Evolutionary conservation across 73 alveolate genomes (phyloP).

Genomic region (Symbiodinium pilosum): DNA sequence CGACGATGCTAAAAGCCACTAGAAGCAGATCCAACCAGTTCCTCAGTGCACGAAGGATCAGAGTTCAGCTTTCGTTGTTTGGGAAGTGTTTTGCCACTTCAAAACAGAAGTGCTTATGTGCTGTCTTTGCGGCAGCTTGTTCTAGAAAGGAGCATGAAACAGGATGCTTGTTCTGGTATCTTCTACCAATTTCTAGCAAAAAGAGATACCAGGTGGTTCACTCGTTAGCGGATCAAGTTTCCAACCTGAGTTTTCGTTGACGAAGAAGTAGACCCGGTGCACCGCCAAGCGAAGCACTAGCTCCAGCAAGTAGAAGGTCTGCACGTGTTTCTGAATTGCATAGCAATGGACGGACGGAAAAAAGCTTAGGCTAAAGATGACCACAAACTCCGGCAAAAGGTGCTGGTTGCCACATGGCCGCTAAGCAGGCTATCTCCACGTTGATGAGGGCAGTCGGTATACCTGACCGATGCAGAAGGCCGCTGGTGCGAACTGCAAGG

Average conservation of each 20-base stretch:
- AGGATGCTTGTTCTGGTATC: no score
- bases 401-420: not conserved
- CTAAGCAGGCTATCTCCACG: not conserved
- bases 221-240: not conserved
- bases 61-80: not conserved
- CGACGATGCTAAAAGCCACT: slow-evolving; percentile 54
- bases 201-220: no score
- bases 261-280: slow-evolving; percentile 67
- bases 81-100: not conserved
- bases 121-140: no score
- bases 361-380: no score
- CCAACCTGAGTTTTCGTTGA: slow-evolving; percentile 63
- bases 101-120: not conserved
- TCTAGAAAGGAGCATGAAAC: not conserved
- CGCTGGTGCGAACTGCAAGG: no score
- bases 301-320: slow-evolving; percentile 62
- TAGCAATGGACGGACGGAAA: not conserved
- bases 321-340: not conserved
- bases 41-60: slow-evolving; percentile 2
- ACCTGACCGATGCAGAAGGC: not conserved
- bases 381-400: no score
- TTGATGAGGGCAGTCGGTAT: not conserved
- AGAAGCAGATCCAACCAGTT: slow-evolving; percentile 25
- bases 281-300: not conserved
- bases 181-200: no score